These are phyloP conservation scores for Cutaneotrichosporon sp. DNA, from an alignment of 1,284 basidiomycete species.

Conservation along the genomic window DNA sequence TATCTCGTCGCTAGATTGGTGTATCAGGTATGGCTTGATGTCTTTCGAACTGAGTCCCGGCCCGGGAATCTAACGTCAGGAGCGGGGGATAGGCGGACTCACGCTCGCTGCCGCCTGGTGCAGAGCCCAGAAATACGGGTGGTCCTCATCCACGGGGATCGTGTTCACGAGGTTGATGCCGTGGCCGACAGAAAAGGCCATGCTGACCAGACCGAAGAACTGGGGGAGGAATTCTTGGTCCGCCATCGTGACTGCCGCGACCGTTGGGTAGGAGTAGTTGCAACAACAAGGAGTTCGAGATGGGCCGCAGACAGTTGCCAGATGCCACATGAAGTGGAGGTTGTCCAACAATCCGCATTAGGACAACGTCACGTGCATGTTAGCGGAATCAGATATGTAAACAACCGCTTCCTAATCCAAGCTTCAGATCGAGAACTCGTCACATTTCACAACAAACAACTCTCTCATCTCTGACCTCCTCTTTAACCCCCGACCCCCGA, in stretches of 20 bases:
- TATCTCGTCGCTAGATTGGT: conserved; percentile 7
- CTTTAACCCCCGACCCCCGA: not conserved
- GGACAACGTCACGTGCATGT: no score
- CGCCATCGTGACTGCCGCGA: conserved; percentile 9
- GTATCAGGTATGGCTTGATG: not conserved
- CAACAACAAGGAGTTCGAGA: not conserved
- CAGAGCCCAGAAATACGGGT: conserved; percentile 29
- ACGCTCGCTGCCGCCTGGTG: conserved; percentile 20
- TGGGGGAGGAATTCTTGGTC: conserved; percentile 15
- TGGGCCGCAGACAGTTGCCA: not conserved
- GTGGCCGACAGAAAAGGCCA: conserved; percentile 16
- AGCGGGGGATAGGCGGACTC: not conserved
- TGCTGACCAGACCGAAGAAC: conserved; percentile 18
- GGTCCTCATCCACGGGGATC: conserved; percentile 24
- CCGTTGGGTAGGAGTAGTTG: not conserved
- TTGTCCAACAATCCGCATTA: no score
- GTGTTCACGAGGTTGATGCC: conserved; percentile 22
- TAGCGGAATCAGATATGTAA: no score
- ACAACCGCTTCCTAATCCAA: no score
- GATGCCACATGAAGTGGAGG: not conserved
- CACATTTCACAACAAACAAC: no score
- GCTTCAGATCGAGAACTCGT: no score
- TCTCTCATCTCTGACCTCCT: not conserved
- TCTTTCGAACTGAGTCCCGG: not conserved
- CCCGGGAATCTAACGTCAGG: conserved; percentile 1